Evolutionary conservation across 805 yeast species (phyloP), one percentile per base, ranked within the genome.

Genomic region (Sugiyamaella mastotermitis): DNA sequence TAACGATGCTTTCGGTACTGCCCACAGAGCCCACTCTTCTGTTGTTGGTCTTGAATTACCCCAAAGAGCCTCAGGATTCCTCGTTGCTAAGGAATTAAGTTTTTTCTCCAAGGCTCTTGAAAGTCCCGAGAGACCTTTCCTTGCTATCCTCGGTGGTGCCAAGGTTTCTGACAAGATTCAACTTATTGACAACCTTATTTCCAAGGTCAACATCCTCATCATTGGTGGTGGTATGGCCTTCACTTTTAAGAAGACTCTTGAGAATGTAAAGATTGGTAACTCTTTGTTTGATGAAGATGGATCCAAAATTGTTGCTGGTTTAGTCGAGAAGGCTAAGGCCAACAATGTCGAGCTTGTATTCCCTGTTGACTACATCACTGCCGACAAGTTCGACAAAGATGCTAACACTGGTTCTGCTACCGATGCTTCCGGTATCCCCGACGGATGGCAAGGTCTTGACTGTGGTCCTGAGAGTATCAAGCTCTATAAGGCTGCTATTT

Each of bases 181-280:
- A 74, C 80, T 92, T 70, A 92, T 92, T 61, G 97, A 92, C 74
- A 92, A 80, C 59, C 54, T 66, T 37, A 77, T 90, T 60, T 92
- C 90, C 76, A 92, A 92, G 79, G 97, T 92, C 60, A 83, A 92
- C 70, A 69, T 80, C 49, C 75, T 92, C 65, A 86, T 92, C 70
- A 80, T 92, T 60, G 97, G 98, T 65, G 98, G 98, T 73, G 98
- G 98, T 72, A 92, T 92, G 98, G 92, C 98, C 47, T 92, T 90
- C 83, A 92, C 98, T 57, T 92, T 92, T 80, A 86, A 84, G 78
- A 92, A 92, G 78, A 83, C 90, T 38, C 61, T 86, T 49, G 83
- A 86, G 68, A 73, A 76, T 64, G 78, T 86, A 70, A 66, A 79
- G 50, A 92, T 92, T 55, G 98, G 98, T 67, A 71, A 80, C 66